phyloP scores from a whole-genome alignment of 768 basidiomycete genomes.

The Daedaleopsis sinensis region DNA sequence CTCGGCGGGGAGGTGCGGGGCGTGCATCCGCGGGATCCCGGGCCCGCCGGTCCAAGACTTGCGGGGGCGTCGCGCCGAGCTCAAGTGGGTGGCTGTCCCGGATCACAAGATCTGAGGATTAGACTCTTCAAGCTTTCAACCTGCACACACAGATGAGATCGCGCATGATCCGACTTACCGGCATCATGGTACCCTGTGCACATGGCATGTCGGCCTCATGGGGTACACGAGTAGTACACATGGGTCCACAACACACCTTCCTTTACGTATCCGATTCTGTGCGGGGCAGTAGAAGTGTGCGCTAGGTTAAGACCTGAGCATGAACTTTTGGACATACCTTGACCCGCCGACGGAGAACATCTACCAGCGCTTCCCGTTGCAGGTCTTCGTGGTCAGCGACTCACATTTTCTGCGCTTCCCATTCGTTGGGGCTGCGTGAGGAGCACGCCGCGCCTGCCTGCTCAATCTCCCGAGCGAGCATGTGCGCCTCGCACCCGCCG shows the following conservation, averaged over 20 bases:
- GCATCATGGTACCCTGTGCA: conserved; percentile 15
- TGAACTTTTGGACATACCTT: conserved; percentile 50
- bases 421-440: conserved; percentile 63
- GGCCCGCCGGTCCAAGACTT: conserved; percentile 88
- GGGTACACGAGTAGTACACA: not conserved
- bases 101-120: conserved; percentile 60
- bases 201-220: not conserved
- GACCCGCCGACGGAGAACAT: conserved; percentile 76
- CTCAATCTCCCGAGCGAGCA: conserved; percentile 74
- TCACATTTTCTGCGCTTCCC: conserved; percentile 71
- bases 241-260: conserved; percentile 39
- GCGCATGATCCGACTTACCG: not conserved
- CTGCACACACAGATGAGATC: too few relatives aligned
- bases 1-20: conserved; percentile 54
- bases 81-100: conserved; percentile 81
- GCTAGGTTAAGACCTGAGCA: not conserved
- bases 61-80: conserved; percentile 76
- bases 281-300: conserved; percentile 71
- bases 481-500: conserved; percentile 68
- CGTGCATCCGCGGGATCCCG: conserved; percentile 66
- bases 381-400: conserved; percentile 50
- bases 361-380: conserved; percentile 79
- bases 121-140: too few relatives aligned
- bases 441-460: conserved; percentile 69
- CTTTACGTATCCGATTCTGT: conserved; percentile 68